Conservation (phyloP, 2,329 filamentous ascomycete species). For the Penicillium crustosum region DNA sequence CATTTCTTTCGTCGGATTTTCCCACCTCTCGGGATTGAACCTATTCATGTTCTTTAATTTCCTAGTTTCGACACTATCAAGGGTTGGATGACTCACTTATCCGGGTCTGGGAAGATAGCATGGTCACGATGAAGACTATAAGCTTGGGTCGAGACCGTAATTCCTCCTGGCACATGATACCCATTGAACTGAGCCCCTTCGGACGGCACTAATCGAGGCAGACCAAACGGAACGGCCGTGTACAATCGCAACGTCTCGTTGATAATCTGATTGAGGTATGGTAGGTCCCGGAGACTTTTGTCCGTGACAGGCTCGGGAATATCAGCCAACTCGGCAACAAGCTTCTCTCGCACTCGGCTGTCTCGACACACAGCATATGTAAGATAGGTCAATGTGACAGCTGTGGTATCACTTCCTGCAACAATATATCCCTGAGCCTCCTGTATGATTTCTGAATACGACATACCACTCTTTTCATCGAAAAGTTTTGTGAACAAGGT, state of each 20-base stretch:
- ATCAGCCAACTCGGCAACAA: conserved; percentile 22
- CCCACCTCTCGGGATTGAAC: conserved; percentile 32
- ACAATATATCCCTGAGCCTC: conserved; percentile 50
- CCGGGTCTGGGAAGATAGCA: conserved; percentile 50
- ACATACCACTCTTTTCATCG: conserved; percentile 27
- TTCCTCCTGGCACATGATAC: conserved; percentile 51
- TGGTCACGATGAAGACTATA: conserved; percentile 58
- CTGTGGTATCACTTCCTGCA: conserved; percentile 56
- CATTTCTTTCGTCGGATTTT: conserved; percentile 36
- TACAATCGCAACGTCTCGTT: conserved; percentile 42
- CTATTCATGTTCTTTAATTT: conserved; percentile 15
- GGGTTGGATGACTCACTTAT: conserved; percentile 45
- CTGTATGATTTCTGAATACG: conserved; percentile 37
- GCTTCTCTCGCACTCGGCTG: conserved; percentile 12
- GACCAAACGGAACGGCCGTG: conserved; percentile 39
- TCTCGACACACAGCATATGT: conserved; percentile 26
- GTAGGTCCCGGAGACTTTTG: conserved; percentile 47
- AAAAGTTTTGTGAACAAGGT: conserved; percentile 33
- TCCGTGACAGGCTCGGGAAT: conserved; percentile 21
- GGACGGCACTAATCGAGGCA: conserved; percentile 40
- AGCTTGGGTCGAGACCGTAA: conserved; percentile 54
- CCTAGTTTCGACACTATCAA: conserved; percentile 36
- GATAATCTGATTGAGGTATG: conserved; percentile 30
- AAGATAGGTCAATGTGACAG: conserved; percentile 51
- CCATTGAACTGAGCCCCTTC: conserved; percentile 43